Percentiles rank a stretch among this genome's conserved stretches.
Evolutionary conservation across 1,139 yeast species (phyloP).

Genomic region (Tardiomyces digboiensis): DNA sequence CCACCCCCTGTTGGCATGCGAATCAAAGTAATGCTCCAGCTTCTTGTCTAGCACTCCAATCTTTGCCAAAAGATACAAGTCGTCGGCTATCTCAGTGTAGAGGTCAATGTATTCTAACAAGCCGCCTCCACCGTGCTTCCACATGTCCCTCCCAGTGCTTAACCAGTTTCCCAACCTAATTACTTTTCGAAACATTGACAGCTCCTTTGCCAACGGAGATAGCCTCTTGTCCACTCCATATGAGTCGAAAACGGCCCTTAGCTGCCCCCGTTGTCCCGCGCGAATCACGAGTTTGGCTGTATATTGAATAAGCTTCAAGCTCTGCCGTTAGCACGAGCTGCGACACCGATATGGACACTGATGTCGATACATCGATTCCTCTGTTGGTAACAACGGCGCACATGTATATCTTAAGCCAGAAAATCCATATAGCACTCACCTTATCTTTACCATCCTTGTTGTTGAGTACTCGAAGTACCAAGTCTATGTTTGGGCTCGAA

Average conservation of each 20-base stretch:
- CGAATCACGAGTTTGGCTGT: constrained; percentile 18
- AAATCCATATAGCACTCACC: no score
- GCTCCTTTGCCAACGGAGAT: constrained; percentile 14
- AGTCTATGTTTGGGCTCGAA: constrained; percentile 7
- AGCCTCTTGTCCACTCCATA: constrained; percentile 8
- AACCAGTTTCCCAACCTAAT: constrained; percentile 26
- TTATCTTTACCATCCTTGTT: constrained; percentile 24
- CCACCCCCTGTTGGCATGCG: constrained; percentile 21
- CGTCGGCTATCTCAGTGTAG: constrained; percentile 22
- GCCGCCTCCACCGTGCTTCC: constrained; percentile 2
- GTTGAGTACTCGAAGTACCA: constrained; percentile 13
- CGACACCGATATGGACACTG: not conserved
- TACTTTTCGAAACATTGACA: constrained; percentile 23
- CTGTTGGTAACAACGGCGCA: no score
- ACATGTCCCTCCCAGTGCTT: constrained; percentile 11
- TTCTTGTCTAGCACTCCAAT: constrained; percentile 17
- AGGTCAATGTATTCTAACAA: constrained; percentile 15
- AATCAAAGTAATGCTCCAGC: constrained; percentile 9
- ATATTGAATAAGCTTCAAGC: constrained; percentile 21
- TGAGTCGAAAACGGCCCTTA: constrained; percentile 3
- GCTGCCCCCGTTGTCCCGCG: constrained; percentile 7
- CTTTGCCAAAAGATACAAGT: constrained; percentile 19
- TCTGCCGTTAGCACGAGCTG: not conserved
- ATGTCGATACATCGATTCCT: no score
- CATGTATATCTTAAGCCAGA: no score